Percentiles rank a stretch among this genome's conserved stretches.
Evolutionary conservation across 768 basidiomycete species (phyloP).

Genomic region (Rhodosporidiobolus odoratus): DNA sequence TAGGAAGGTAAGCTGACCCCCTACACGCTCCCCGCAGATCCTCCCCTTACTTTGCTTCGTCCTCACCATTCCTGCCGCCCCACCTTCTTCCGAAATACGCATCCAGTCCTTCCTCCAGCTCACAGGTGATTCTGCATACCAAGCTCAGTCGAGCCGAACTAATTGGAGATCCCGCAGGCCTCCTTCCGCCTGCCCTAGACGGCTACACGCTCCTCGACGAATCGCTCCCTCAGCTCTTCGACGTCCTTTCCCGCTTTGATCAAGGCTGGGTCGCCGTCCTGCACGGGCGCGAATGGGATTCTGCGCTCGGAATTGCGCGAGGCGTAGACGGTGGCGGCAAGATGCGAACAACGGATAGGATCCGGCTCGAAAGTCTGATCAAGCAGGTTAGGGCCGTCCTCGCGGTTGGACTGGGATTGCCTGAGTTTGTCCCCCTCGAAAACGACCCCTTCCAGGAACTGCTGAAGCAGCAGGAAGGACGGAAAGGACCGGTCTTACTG

Average conservation of each 20-base stretch:
- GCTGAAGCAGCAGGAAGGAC: neutral
- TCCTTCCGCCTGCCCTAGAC: slow-evolving; percentile 21
- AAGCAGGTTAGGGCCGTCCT: slow-evolving; percentile 5
- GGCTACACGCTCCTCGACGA: slow-evolving; percentile 18
- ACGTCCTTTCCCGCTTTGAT: slow-evolving; percentile 20
- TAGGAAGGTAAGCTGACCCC: neutral
- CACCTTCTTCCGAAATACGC: slow-evolving; percentile 21
- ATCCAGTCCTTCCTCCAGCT: slow-evolving; percentile 25
- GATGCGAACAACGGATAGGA: slow-evolving; percentile 24
- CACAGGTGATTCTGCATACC: too few species aligned
- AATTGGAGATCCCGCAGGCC: neutral
- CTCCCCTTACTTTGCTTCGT: slow-evolving; percentile 22
- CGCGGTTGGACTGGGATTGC: slow-evolving; percentile 10
- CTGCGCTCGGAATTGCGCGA: neutral
- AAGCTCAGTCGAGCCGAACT: too few species aligned
- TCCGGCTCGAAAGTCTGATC: slow-evolving; percentile 22
- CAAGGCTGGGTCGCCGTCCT: slow-evolving; percentile 12
- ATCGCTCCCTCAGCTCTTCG: neutral
- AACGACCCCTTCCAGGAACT: slow-evolving; percentile 18
- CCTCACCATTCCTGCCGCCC: slow-evolving; percentile 24
- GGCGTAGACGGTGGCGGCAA: neutral
- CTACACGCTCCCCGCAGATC: neutral
- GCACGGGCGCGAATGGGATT: slow-evolving; percentile 19
- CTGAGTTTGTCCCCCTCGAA: slow-evolving; percentile 21
- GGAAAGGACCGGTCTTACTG: neutral